A percentile compares a stretch with the other conserved stretches of the same genome.
Conservation (phyloP, 2,329 filamentous ascomycete species). For the Blastomyces emzantsi region DNA sequence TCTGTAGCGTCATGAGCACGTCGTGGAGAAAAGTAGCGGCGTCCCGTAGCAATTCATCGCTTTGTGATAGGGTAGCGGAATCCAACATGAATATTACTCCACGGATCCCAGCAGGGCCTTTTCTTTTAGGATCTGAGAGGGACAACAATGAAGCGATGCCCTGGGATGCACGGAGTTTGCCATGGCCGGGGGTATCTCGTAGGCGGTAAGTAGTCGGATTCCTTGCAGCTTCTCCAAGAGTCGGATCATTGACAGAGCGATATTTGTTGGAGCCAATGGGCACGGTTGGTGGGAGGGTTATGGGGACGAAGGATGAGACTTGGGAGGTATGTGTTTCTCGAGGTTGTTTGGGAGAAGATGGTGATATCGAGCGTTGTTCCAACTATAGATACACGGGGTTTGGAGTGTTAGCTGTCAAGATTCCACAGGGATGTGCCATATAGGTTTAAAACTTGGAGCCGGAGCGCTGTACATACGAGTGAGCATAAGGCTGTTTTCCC, state of each 20-base stretch:
- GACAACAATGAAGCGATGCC: slow-evolving; percentile 33
- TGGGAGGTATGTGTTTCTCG: slow-evolving; percentile 54
- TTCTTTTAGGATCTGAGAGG: slow-evolving; percentile 29
- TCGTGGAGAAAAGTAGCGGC: slow-evolving; percentile 84
- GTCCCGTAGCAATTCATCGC: slow-evolving; percentile 48
- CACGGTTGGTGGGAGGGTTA: slow-evolving; percentile 46
- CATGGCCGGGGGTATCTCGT: slow-evolving; percentile 83
- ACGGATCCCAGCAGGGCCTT: slow-evolving; percentile 29
- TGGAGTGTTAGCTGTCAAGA: not conserved
- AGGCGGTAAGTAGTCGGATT: slow-evolving; percentile 33
- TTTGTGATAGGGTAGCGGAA: slow-evolving; percentile 53
- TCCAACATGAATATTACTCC: slow-evolving; percentile 87
- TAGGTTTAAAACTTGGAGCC: not conserved
- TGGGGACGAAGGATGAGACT: slow-evolving; percentile 47
- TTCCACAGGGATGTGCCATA: not conserved
- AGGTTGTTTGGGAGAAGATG: slow-evolving; percentile 17
- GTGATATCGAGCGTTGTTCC: slow-evolving; percentile 37
- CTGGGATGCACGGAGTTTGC: slow-evolving; percentile 67
- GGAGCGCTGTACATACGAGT: slow-evolving; percentile 45
- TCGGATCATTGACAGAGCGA: slow-evolving; percentile 56
- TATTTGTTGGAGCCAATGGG: slow-evolving; percentile 52
- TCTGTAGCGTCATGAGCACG: slow-evolving; percentile 72
- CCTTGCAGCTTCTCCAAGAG: slow-evolving; percentile 46
- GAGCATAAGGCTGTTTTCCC: slow-evolving; percentile 89
- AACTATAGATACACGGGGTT: slow-evolving; percentile 24